phyloP scores from a whole-genome alignment of 352 stramenopile species.

The Pythium oligandrum region DNA sequence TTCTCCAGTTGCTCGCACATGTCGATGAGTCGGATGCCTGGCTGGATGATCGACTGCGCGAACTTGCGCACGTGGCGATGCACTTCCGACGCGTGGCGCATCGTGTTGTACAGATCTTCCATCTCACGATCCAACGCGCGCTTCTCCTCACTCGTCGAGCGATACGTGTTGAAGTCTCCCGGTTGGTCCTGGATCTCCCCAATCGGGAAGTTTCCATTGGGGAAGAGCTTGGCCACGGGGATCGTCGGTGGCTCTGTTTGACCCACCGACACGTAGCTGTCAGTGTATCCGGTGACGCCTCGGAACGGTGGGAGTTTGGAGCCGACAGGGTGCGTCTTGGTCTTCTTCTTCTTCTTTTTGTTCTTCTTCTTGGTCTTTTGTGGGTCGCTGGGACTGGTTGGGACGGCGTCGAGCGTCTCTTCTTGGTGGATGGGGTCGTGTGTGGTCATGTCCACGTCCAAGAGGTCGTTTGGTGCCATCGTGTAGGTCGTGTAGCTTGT shows the following conservation, averaged over 20 bases:
- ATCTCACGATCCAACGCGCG: constrained; percentile 79
- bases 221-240: constrained; percentile 75
- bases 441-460: no score
- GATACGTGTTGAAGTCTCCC: constrained; percentile 91
- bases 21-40: constrained; percentile 94
- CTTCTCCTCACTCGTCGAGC: constrained; percentile 81
- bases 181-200: constrained; percentile 93
- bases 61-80: constrained; percentile 91
- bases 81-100: constrained; percentile 93
- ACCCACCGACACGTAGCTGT: constrained; percentile 91
- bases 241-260: constrained; percentile 97
- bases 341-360: constrained; percentile 74
- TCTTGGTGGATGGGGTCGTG: no score
- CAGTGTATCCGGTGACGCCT: constrained; percentile 86
- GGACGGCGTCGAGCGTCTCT: no score
- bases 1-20: constrained; percentile 96
- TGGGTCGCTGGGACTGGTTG: no score
- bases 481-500: no score
- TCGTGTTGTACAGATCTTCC: constrained; percentile 48
- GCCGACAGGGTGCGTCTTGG: constrained; percentile 8
- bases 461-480: no score
- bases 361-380: constrained; percentile 38
- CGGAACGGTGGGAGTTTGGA: constrained; percentile 59
- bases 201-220: constrained; percentile 69
- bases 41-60: constrained; percentile 95